phyloP scores from a whole-genome alignment of 768 basidiomycete species.

The Dacryopinax spathularia region DNA sequence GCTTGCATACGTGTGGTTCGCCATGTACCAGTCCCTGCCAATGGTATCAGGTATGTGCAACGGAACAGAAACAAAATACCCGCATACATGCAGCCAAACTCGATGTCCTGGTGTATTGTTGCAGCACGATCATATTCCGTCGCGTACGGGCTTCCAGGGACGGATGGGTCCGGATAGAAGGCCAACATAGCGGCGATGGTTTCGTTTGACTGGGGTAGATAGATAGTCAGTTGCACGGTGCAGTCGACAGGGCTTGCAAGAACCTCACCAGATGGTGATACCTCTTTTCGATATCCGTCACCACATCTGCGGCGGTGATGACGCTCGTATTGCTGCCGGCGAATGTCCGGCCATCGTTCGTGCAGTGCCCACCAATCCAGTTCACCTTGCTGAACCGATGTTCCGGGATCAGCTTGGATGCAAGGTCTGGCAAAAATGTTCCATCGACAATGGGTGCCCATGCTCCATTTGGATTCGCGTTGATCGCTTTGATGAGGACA shows the following conservation, averaged over 20 bases:
- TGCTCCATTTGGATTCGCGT: slow-evolving; percentile 23
- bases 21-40: slow-evolving; percentile 30
- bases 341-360: slow-evolving; percentile 32
- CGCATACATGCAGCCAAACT: slow-evolving; percentile 34
- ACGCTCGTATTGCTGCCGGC: slow-evolving; percentile 17
- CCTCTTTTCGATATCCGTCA: slow-evolving; percentile 27
- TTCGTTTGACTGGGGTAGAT: slow-evolving; percentile 22
- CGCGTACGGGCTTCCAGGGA: slow-evolving; percentile 25
- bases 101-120: slow-evolving; percentile 30
- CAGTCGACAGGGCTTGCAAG: slow-evolving; percentile 18
- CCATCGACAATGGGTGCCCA: slow-evolving; percentile 15
- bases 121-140: slow-evolving; percentile 31
- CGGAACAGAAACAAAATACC: background rate
- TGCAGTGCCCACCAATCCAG: slow-evolving; percentile 31
- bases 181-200: slow-evolving; percentile 26
- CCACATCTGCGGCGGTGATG: slow-evolving; percentile 24
- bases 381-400: slow-evolving; percentile 26
- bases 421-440: slow-evolving; percentile 22
- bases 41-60: background rate
- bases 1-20: slow-evolving; percentile 21
- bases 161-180: slow-evolving; percentile 28
- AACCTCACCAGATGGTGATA: slow-evolving; percentile 10
- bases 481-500: slow-evolving; percentile 23
- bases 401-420: slow-evolving; percentile 25
- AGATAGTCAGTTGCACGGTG: background rate